A percentile compares a stretch with the other conserved stretches of the same genome.
phyloP scores from a whole-genome alignment of 257 asterid species.

The Ilex asprella region DNA sequence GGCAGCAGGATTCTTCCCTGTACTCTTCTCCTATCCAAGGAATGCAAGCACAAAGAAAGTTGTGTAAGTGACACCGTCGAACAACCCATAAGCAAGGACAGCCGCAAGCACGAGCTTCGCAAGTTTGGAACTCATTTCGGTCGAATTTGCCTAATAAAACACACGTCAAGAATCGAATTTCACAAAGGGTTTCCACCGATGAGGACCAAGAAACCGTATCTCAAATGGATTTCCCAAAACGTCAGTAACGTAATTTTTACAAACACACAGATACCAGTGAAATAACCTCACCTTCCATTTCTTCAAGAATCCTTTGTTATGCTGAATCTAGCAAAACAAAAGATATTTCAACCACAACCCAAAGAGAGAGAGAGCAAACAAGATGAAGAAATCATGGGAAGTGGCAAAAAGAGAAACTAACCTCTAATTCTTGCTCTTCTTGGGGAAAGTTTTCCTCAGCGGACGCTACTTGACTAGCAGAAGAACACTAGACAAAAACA shows the following conservation, averaged over 20 bases:
- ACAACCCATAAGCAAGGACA: slow-evolving; percentile 39
- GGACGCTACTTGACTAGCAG: slow-evolving; percentile 18
- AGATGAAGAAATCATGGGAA: neutral
- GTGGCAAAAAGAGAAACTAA: slow-evolving; percentile 4
- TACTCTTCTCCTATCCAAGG: slow-evolving; percentile 37
- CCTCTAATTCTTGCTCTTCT: slow-evolving; percentile 20
- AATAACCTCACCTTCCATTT: slow-evolving; percentile 32
- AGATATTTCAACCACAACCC: no score
- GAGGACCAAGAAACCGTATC: no score
- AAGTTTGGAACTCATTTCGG: slow-evolving; percentile 35
- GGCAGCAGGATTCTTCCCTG: slow-evolving; percentile 46
- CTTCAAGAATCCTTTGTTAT: slow-evolving; percentile 28
- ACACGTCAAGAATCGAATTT: slow-evolving; percentile 1
- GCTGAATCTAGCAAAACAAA: slow-evolving; percentile 14
- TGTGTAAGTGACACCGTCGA: slow-evolving; percentile 45
- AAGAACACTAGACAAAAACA: slow-evolving; percentile 11
- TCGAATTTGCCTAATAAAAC: slow-evolving; percentile 26
- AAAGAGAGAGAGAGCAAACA: neutral
- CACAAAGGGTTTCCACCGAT: neutral
- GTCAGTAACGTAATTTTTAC: no score
- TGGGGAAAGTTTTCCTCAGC: slow-evolving; percentile 13
- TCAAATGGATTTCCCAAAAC: no score
- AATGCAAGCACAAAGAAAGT: slow-evolving; percentile 42
- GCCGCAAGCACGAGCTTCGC: slow-evolving; percentile 40
- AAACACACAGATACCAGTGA: no score